phyloP scores from a whole-genome alignment of 1,284 basidiomycete genomes.

The Phellopilus nigrolimitatus region DNA sequence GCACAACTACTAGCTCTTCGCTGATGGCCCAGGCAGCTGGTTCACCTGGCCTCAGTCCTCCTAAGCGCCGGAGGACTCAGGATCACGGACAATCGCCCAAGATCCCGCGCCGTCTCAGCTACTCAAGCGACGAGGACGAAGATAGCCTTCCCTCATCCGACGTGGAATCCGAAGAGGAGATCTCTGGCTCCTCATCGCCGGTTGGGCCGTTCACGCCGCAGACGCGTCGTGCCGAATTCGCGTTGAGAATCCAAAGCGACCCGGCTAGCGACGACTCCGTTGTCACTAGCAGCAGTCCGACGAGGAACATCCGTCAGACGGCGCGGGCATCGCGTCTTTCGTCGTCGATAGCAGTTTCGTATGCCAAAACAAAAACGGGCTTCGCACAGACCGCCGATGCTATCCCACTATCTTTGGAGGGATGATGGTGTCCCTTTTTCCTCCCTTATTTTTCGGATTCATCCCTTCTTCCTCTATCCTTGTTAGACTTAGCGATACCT shows the following conservation, averaged over 20 bases:
- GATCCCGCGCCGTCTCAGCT: background rate
- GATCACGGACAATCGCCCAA: background rate
- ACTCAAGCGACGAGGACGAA: constrained; percentile 5
- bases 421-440: no score
- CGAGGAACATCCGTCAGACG: constrained; percentile 7
- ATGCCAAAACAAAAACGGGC: background rate
- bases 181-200: constrained; percentile 13
- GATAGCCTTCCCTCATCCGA: constrained; percentile 15
- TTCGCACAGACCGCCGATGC: no score
- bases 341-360: background rate
- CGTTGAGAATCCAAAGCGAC: background rate
- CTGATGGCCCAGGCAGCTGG: background rate
- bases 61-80: constrained; percentile 3
- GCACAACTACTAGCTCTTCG: background rate
- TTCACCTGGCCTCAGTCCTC: background rate
- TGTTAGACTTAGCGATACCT: no score
- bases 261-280: constrained; percentile 12
- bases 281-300: constrained; percentile 10
- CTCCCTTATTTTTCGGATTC: no score
- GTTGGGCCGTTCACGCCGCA: constrained; percentile 17
- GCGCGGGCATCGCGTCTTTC: background rate
- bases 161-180: constrained; percentile 13
- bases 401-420: no score
- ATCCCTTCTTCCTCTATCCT: no score
- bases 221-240: background rate